Conservation (phyloP, 177 flowering plant species). For the Vitis hybrid region DNA sequence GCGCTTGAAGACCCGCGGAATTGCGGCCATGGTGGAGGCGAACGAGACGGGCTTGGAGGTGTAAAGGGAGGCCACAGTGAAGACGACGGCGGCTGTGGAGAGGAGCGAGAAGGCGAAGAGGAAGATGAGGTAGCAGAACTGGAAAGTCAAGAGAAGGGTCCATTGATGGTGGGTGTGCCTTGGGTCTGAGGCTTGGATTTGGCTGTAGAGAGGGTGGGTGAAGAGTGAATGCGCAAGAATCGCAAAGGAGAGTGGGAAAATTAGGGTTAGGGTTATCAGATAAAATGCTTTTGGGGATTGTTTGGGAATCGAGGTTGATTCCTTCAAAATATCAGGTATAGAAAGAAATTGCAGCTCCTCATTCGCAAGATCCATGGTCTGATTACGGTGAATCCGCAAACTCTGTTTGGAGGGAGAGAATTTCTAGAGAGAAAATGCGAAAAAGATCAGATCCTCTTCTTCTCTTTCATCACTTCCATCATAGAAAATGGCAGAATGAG, state of each 20-base stretch:
- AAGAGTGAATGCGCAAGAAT: conserved; percentile 88
- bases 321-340: conserved; percentile 40
- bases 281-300: conserved; percentile 57
- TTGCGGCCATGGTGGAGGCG: conserved; percentile 60
- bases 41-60: conserved; percentile 78
- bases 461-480: too few relatives aligned
- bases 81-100: conserved; percentile 93
- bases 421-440: not conserved
- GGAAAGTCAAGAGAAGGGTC: conserved; percentile 53
- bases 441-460: not conserved
- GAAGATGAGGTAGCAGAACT: conserved; percentile 74
- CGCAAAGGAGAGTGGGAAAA: conserved; percentile 94
- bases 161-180: conserved; percentile 34
- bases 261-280: conserved; percentile 78
- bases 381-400: not conserved
- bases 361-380: conserved; percentile 40
- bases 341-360: conserved; percentile 55
- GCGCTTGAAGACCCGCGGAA: conserved; percentile 70
- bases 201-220: conserved; percentile 72
- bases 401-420: not conserved
- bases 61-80: conserved; percentile 90
- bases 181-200: conserved; percentile 31
- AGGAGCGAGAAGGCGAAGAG: conserved; percentile 89
- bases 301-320: conserved; percentile 55
- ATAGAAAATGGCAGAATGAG: not conserved